Conservation (phyloP, 2,329 filamentous ascomycete species). For the Clonostachys solani region DNA sequence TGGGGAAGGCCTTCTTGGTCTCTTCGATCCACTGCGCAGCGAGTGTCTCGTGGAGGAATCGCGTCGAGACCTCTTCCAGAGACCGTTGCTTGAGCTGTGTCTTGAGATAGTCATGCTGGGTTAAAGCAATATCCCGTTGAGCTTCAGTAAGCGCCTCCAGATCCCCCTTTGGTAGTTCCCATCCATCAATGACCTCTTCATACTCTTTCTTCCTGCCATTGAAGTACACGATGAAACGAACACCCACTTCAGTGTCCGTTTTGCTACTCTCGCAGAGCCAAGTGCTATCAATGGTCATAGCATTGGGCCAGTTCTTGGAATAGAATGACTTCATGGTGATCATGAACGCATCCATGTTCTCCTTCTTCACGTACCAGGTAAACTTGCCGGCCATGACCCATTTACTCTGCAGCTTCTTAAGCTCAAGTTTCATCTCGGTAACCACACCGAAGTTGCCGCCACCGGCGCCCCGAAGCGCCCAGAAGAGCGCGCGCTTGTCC, state of each 20-base stretch:
- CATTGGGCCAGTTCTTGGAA: slow-evolving; percentile 11
- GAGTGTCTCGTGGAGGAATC: slow-evolving; percentile 20
- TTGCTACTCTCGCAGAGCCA: slow-evolving; percentile 9
- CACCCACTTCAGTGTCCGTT: background rate
- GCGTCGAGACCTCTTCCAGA: slow-evolving; percentile 8
- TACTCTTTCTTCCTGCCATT: slow-evolving; percentile 4
- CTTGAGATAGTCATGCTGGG: background rate
- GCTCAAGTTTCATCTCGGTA: slow-evolving; percentile 17
- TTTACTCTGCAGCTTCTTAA: slow-evolving; percentile 11
- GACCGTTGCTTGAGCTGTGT: slow-evolving; percentile 15
- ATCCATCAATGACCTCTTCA: slow-evolving; percentile 3
- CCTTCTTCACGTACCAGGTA: background rate
- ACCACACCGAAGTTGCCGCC: slow-evolving; percentile 34
- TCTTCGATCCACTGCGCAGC: slow-evolving; percentile 19
- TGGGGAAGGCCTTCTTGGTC: slow-evolving; percentile 6
- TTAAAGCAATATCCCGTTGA: too few species aligned
- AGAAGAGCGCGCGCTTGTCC: slow-evolving; percentile 22
- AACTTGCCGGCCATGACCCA: background rate
- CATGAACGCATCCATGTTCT: background rate
- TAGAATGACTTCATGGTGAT: slow-evolving; percentile 17
- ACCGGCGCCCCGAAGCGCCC: slow-evolving; percentile 31
- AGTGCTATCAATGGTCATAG: slow-evolving; percentile 18
- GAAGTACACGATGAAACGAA: slow-evolving; percentile 9
- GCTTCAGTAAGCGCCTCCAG: background rate
- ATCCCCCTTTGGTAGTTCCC: background rate